Percentiles rank a stretch among this genome's conserved stretches.
These are phyloP conservation scores for Kodamaea neixiangensis DNA, from an alignment of 805 yeast genomes.

Conservation along the genomic window DNA sequence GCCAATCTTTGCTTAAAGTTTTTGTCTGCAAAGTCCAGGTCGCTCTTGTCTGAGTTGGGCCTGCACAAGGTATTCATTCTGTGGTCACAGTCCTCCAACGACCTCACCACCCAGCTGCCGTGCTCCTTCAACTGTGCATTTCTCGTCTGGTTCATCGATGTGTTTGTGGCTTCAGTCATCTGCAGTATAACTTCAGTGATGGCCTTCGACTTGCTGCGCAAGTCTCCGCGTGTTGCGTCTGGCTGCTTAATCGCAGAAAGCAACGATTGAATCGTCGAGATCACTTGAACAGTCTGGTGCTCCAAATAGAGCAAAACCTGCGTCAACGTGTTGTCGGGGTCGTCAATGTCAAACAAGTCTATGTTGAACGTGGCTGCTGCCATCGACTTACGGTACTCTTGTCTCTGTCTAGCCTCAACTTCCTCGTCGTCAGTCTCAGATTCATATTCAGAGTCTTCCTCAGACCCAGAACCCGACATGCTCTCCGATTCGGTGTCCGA, in stretches of 20 bases:
- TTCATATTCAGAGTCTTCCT: slow-evolving; percentile 25
- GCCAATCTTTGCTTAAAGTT: slow-evolving; percentile 92
- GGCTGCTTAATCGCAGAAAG: slow-evolving; percentile 76
- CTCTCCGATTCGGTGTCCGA: slow-evolving; percentile 15
- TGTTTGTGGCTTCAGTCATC: slow-evolving; percentile 87
- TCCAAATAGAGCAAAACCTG: slow-evolving; percentile 84
- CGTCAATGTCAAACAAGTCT: slow-evolving; percentile 75
- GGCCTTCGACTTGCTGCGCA: slow-evolving; percentile 72
- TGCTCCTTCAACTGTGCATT: slow-evolving; percentile 84
- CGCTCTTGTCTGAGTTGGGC: slow-evolving; percentile 43
- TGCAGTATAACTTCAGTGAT: slow-evolving; percentile 76
- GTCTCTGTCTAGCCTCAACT: slow-evolving; percentile 41
- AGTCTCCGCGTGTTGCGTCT: slow-evolving; percentile 71
- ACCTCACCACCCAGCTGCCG: slow-evolving; percentile 87
- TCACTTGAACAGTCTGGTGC: slow-evolving; percentile 91
- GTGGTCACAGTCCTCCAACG: slow-evolving; percentile 79
- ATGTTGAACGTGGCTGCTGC: slow-evolving; percentile 64
- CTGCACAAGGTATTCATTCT: slow-evolving; percentile 76
- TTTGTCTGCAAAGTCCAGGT: slow-evolving; percentile 76
- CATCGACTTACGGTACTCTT: slow-evolving; percentile 47
- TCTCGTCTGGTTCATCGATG: slow-evolving; percentile 85
- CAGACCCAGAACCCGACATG: slow-evolving; percentile 21
- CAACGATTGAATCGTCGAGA: slow-evolving; percentile 82
- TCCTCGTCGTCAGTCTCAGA: slow-evolving; percentile 22
- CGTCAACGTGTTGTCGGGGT: slow-evolving; percentile 85